phyloP scores from a whole-genome alignment of 345 rosid genomes.

The Clausena lansium region DNA sequence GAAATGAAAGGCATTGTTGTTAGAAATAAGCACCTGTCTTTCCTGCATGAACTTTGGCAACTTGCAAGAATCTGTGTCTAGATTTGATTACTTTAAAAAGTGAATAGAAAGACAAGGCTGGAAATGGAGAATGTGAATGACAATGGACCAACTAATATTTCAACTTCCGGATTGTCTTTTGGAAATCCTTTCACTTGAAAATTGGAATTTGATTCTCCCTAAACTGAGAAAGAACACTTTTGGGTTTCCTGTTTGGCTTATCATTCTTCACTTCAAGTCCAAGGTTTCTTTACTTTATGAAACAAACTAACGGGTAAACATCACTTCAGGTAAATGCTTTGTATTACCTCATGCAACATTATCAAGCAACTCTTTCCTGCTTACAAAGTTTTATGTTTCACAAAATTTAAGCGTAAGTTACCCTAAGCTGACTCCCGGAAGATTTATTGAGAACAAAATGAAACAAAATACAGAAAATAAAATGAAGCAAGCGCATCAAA shows the following conservation, averaged over 20 bases:
- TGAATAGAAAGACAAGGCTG: not conserved
- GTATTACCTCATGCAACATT: constrained; percentile 10
- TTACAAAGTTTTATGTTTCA: constrained; percentile 14
- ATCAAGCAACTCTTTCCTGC: constrained; percentile 30
- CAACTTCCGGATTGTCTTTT: constrained; percentile 13
- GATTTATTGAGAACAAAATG: too few relatives aligned
- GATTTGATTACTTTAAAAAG: not conserved
- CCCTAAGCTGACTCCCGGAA: not conserved
- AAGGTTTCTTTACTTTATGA: constrained; percentile 4
- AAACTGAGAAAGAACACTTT: constrained; percentile 2
- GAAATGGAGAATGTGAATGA: constrained; percentile 8
- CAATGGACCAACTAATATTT: constrained; percentile 1
- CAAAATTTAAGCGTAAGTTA: constrained; percentile 19
- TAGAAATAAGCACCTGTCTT: constrained; percentile 22
- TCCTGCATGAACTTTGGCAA: constrained; percentile 22
- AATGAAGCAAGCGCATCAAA: not conserved
- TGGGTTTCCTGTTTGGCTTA: constrained; percentile 11
- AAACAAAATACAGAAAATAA: not conserved
- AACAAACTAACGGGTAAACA: not conserved
- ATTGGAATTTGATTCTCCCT: constrained; percentile 34
- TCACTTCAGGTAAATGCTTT: constrained; percentile 11
- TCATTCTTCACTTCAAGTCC: constrained; percentile 19
- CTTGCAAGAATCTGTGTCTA: constrained; percentile 4
- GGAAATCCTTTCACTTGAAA: constrained; percentile 6
- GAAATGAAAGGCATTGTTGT: not conserved